A percentile compares a stretch with the other conserved stretches of the same genome.
Conservation (phyloP, 257 asterid species). For the Ballota nigra region DNA sequence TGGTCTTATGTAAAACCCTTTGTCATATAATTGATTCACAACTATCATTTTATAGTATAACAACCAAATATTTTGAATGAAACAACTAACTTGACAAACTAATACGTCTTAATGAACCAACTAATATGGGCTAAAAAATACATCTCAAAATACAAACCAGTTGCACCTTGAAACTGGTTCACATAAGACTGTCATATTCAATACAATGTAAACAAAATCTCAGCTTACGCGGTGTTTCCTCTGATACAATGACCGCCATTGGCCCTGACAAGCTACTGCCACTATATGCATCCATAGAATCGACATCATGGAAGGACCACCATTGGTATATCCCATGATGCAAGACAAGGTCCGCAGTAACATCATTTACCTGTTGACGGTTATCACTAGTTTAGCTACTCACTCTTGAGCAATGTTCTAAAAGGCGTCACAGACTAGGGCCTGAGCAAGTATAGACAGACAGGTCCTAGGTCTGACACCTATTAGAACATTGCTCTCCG, state of each 20-base stretch:
- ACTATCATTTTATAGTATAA: too few species aligned
- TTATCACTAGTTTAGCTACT: neutral
- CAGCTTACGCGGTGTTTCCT: constrained; percentile 94
- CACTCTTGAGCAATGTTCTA: neutral
- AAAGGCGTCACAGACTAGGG: neutral
- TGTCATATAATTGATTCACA: too few species aligned
- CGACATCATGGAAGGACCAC: constrained; percentile 91
- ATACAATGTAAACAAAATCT: neutral
- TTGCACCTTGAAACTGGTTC: too few species aligned
- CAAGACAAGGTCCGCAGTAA: constrained; percentile 74
- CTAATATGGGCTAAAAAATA: too few species aligned
- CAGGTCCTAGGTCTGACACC: neutral
- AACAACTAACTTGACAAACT: too few species aligned
- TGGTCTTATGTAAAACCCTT: neutral
- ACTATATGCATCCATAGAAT: constrained; percentile 41
- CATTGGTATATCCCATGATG: constrained; percentile 61
- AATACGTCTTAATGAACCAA: too few species aligned
- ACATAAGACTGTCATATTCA: neutral
- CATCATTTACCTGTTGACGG: constrained; percentile 58
- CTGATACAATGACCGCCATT: constrained; percentile 89
- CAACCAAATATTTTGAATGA: too few species aligned
- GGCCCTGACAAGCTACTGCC: constrained; percentile 80
- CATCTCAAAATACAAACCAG: too few species aligned
- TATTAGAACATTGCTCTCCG: neutral
- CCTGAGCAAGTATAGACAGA: neutral